Base-by-base conservation (phyloP, 2,329 filamentous ascomycete genomes). In the Clonostachys rosea region DNA sequence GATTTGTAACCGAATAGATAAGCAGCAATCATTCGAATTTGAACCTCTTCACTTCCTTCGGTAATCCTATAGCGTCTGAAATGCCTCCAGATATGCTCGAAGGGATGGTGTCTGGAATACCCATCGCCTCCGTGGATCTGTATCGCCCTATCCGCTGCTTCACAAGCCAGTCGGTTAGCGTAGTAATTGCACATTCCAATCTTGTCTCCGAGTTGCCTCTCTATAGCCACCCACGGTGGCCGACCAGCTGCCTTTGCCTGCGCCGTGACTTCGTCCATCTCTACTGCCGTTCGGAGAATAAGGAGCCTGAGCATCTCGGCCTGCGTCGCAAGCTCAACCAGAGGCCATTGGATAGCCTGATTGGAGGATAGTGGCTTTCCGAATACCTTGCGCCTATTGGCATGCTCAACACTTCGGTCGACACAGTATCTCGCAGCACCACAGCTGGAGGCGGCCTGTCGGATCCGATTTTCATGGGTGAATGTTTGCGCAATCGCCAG, bases 121-220 rank as follows among this genome's bases (percentile, higher is more conserved):
- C 52, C 52, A 39, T 53, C 48, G 7, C 52, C 52, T 8, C 52
- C 52, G n/a, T 53, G 52, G 12, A 53, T 39, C 43, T 53, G 50
- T 10, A 53, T 53, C 11, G 52, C 50, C 7, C 47, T 46, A n/a
- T 54, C 52, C 13, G 52, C 52, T 10, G 52, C 42, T 36, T 54
- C 47, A 14, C 45, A 48, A 17, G 45, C 52, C 5, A 54, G 47
- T 10, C 52, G 42, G 34, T 50, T 52, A 14, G 52, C 52, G 11
- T 52, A 54, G 43, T 52, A 54, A 34, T 54, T 54, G 33, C 52
- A 54, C 52, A 54, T 54, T 37, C 50, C 45, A 17, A 54, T 54
- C 39, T 51, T 54, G 20, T 54, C 50, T 1, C 52, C 50, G 5
- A 54, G 45, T 44, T 54, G 47, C 45, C 47, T 50, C 39, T 54